Evolutionary conservation across 208 protist species (phyloP), one percentile per base, ranked within the genome.

Genomic region (Crithidia sp.): DNA sequence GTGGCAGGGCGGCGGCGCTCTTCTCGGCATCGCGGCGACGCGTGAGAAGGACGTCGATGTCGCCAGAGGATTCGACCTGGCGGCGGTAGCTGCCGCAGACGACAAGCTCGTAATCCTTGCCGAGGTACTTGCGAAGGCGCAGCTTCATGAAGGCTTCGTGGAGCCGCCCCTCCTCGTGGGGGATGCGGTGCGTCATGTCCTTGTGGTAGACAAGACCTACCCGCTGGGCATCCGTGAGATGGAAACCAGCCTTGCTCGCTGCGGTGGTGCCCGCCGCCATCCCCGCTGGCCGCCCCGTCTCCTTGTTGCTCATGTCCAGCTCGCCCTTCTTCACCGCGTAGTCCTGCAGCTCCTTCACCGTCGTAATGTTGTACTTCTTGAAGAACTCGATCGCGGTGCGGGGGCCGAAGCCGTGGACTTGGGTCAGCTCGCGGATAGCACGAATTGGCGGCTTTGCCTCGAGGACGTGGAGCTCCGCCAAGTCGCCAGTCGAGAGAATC

Each of bases 1-100:
- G 63, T 4, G 62, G 72, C 37, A 77, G 61, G 14, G 19, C 41
- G 17, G 43, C 8, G 52, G 43, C 52, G n/a, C 12, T 39, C 52
- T 52, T 52, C 4, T 69, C 49, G 4, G 36, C 37, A 12, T 9
- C 50, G n/a, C 73, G 71, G 40, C 80, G 86, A 2, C 75, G 84
- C 2, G 93, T 96, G 66, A 97, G 77, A 44, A 97, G 84, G 4
- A 95, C 85, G 55, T 97, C 94, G 55, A 96, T 93, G 64, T 97
- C 94, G 10, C 94, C 94, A 4, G 88, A 93, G 2, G 81, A 77
- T 12, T 79, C 71, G 7, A 71, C 67, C 57, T 83, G 70, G 12
- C 94, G 82, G 7, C 94, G 83, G 79, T 94, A 94, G 67, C 86
- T 93, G 40, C 94, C 94, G 66, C 94, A 97, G 28, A 94, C 83